phyloP scores from a whole-genome alignment of 495 filamentous ascomycete species.

The Cercophora samala region DNA sequence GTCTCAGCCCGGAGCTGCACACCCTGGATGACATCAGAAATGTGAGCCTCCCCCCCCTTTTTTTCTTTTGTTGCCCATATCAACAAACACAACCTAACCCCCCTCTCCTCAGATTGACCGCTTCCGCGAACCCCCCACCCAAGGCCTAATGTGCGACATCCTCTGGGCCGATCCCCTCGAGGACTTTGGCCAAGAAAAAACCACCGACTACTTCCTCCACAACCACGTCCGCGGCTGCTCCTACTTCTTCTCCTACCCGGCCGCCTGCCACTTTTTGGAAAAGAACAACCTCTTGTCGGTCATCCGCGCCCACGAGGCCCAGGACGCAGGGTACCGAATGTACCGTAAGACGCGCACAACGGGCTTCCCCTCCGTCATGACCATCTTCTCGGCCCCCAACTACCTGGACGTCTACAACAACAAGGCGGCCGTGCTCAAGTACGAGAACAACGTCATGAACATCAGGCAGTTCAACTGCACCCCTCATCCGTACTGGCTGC shows the following conservation, averaged over 20 bases:
- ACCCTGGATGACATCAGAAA: slow-evolving; percentile 89
- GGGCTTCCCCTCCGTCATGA: slow-evolving; percentile 99
- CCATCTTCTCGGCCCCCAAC: slow-evolving; percentile 98
- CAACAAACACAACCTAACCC: too few species aligned
- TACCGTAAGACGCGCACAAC: slow-evolving; percentile 97
- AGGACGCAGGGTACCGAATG: slow-evolving; percentile 98
- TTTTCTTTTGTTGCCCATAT: neutral
- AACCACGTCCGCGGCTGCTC: slow-evolving; percentile 98
- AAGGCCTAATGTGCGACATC: slow-evolving; percentile 98
- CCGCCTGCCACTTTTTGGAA: slow-evolving; percentile 96
- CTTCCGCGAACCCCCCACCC: slow-evolving; percentile 94
- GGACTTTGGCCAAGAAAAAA: slow-evolving; percentile 98
- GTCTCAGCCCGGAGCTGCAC: slow-evolving; percentile 91
- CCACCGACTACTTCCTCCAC: slow-evolving; percentile 92
- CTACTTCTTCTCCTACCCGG: slow-evolving; percentile 98
- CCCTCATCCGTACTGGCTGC: slow-evolving; percentile 97
- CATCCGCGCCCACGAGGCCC: slow-evolving; percentile 97
- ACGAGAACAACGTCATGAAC: slow-evolving; percentile 99
- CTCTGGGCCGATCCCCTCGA: slow-evolving; percentile 99
- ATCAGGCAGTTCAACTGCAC: slow-evolving; percentile 99
- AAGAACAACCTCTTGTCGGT: slow-evolving; percentile 98
- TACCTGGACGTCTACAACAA: slow-evolving; percentile 99
- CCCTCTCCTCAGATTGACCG: slow-evolving; percentile 73
- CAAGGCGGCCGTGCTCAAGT: slow-evolving; percentile 97
- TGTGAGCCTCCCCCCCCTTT: slow-evolving; percentile 47